Evolutionary conservation across 495 filamentous ascomycete species (phyloP).

Genomic region (Penicillium antarcticum): DNA sequence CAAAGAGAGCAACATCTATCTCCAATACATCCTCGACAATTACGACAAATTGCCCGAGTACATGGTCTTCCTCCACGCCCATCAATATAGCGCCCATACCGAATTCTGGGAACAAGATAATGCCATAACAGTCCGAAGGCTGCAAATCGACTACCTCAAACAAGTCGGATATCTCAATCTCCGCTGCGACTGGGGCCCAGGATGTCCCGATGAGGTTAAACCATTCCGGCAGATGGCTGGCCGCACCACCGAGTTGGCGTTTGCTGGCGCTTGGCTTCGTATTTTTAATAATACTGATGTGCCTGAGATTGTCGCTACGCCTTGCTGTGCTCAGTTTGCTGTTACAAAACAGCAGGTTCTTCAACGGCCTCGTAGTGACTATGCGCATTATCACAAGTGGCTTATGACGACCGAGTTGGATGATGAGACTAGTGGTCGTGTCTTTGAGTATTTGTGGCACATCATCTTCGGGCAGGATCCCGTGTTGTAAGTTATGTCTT

Average conservation of each 20-base stretch:
- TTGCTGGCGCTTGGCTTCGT: conserved; percentile 34
- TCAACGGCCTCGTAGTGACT: conserved; percentile 47
- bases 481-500: conserved; percentile 28
- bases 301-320: conserved; percentile 44
- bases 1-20: conserved; percentile 46
- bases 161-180: conserved; percentile 47
- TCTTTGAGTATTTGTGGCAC: conserved; percentile 76
- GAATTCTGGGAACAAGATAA: conserved; percentile 46
- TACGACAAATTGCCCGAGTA: conserved; percentile 45
- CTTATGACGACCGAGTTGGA: conserved; percentile 54
- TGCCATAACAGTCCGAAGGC: conserved; percentile 29
- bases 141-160: conserved; percentile 42
- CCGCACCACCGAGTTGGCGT: conserved; percentile 23
- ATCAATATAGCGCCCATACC: conserved; percentile 40
- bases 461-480: conserved; percentile 52
- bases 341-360: conserved; percentile 52
- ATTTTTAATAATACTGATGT: conserved; percentile 46
- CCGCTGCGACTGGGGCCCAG: conserved; percentile 43
- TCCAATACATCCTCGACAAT: conserved; percentile 51
- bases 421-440: conserved; percentile 56
- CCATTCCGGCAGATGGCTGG: conserved; percentile 27
- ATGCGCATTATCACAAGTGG: conserved; percentile 57
- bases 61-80: conserved; percentile 49
- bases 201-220: conserved; percentile 42
- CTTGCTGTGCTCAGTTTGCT: conserved; percentile 72